Evolutionary conservation across 768 basidiomycete species (phyloP), one percentile per base, ranked within the genome.

Genomic region (Rhizopogon vesiculosus): DNA sequence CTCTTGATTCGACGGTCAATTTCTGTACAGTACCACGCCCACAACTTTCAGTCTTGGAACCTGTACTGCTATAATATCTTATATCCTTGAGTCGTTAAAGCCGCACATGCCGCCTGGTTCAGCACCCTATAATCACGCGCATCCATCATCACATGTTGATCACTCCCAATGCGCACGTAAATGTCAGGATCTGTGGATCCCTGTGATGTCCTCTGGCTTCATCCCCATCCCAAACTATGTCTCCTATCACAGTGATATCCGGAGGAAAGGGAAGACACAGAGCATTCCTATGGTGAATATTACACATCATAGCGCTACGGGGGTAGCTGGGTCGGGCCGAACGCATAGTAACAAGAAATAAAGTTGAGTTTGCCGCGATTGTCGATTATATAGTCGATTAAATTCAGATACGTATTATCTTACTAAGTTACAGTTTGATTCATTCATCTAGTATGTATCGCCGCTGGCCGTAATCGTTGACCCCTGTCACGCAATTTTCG

Each of bases 221-320:
- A 49, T 56, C 33, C 39, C 45, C 22, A 45, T 59, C 41, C 52
- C 51, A 33, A 38, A 51, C 31, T 1, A 38, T 51, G n/a, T 28
- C 13, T 38, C 42, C 12, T 42, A 49, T 28, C 31, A 31, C 16
- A n/a, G 18, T 28, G 19, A n/a, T 9, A 18, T 40, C 3, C 13
- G 13, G 19, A 18, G 46, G 19, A 57, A 19, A 31, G 15, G 54
- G 18, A 55, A 43, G 15, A 2, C 31, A 22, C 40, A 31, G 40
- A 57, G 43, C 9, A 29, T 57, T 43, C 54, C 40, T 46, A 33
- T 57, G 45, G 28, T 33, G 25, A 41, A 53, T 10, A 53, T 53
- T 7, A 15, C 10, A 16, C 22, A 13, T 25, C 48, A 49, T 10
- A 5, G 35, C 35, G 35, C 12, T 12, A 12, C 35, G 12, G 13